Percentiles rank a stretch among this genome's conserved stretches.
Conservation (phyloP, 2,329 filamentous ascomycete species). For the Amauroascus niger region DNA sequence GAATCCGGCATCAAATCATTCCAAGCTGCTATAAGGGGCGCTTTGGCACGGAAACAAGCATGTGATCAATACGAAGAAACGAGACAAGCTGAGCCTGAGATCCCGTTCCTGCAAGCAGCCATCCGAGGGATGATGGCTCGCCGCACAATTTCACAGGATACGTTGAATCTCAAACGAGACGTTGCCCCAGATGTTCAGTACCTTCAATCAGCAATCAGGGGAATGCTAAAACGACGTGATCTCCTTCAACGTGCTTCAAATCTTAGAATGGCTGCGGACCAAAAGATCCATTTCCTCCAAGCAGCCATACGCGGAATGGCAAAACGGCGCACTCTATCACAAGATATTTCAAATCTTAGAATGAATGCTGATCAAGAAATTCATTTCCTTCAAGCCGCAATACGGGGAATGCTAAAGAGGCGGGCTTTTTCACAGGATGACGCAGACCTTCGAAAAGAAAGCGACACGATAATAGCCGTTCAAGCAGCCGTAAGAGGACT, state of each 20-base stretch:
- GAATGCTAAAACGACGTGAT: conserved; percentile 34
- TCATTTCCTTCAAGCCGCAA: conserved; percentile 40
- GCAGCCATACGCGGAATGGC: conserved; percentile 46
- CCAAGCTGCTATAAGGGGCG: conserved; percentile 48
- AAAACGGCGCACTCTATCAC: conserved; percentile 12
- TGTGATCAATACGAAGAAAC: conserved; percentile 50
- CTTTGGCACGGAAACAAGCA: conserved; percentile 34
- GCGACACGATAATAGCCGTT: conserved; percentile 24
- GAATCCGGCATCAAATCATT: conserved; percentile 40
- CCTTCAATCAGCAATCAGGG: conserved; percentile 49
- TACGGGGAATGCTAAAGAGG: conserved; percentile 40
- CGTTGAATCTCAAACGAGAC: not conserved
- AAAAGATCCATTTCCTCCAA: conserved; percentile 49
- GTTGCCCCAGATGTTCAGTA: conserved; percentile 33
- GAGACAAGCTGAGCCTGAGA: conserved; percentile 53
- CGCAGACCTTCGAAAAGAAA: conserved; percentile 23
- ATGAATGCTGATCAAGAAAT: conserved; percentile 43
- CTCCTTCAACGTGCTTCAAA: conserved; percentile 45
- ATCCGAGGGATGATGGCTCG: conserved; percentile 43
- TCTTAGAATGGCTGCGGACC: conserved; percentile 53
- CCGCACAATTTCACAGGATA: conserved; percentile 10
- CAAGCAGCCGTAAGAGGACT: conserved; percentile 23
- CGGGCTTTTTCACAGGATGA: conserved; percentile 21
- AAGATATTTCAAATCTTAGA: conserved; percentile 29
- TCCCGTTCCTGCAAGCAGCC: conserved; percentile 46